These are phyloP conservation scores for Auricularia auricula-judae DNA, from an alignment of 768 basidiomycete genomes.

Conservation along the genomic window DNA sequence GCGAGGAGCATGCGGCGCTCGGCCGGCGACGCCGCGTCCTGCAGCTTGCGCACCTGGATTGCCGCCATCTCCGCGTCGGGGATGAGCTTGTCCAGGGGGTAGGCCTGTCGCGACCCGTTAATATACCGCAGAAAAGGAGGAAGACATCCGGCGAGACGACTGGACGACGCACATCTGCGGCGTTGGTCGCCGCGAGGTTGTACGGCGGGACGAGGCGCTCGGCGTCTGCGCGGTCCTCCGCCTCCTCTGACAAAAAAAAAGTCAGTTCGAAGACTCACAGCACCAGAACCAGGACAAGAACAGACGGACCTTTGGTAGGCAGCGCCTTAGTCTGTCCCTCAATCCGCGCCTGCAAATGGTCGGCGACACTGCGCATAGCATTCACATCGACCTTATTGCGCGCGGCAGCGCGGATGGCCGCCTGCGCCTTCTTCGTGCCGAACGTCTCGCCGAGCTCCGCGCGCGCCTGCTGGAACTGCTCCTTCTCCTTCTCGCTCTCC, in stretches of 20 bases:
- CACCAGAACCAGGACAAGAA: not conserved
- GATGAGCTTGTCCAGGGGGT: slow-evolving; percentile 65
- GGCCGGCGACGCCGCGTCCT: slow-evolving; percentile 34
- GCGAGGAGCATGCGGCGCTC: slow-evolving; percentile 51
- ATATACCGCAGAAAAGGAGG: no score
- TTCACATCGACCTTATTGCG: slow-evolving; percentile 82
- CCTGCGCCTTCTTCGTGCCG: slow-evolving; percentile 89
- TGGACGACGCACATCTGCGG: slow-evolving; percentile 45
- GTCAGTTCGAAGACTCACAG: slow-evolving; percentile 4
- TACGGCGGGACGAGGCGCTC: slow-evolving; percentile 69
- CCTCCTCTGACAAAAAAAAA: slow-evolving; percentile 40
- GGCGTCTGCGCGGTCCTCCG: slow-evolving; percentile 49
- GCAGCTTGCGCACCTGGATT: slow-evolving; percentile 45
- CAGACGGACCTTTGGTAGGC: slow-evolving; percentile 51
- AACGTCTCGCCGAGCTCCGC: slow-evolving; percentile 85
- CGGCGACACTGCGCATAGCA: slow-evolving; percentile 78
- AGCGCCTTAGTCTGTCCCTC: slow-evolving; percentile 58
- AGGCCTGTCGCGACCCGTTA: no score
- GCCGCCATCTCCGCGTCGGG: slow-evolving; percentile 72
- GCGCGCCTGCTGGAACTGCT: slow-evolving; percentile 27
- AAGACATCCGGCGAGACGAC: no score
- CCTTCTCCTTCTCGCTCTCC: slow-evolving; percentile 15
- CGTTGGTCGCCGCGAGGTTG: slow-evolving; percentile 50
- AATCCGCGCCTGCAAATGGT: slow-evolving; percentile 75
- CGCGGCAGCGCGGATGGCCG: slow-evolving; percentile 72